These are phyloP conservation scores for Eudorina sp. DNA, from an alignment of 139 green algal genomes.

Conservation along the genomic window DNA sequence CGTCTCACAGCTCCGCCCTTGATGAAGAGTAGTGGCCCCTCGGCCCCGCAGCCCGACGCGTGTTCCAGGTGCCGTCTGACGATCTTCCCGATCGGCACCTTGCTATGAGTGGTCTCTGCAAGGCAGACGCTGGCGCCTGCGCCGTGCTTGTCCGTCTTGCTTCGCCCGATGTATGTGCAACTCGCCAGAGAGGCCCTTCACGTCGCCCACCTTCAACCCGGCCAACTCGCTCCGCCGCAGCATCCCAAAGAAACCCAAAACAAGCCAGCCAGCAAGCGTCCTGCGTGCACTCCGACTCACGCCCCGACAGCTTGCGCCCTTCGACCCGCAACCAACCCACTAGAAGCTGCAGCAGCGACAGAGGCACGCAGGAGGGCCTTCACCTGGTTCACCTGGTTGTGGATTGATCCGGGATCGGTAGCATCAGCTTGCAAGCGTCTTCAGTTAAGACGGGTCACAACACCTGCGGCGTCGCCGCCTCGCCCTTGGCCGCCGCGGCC, in stretches of 20 bases:
- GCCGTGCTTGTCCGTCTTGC: not conserved
- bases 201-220: not conserved
- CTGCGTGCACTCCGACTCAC: not conserved
- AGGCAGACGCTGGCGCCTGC: not conserved
- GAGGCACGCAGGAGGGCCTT: not conserved
- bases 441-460: too few relatives aligned
- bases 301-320: not conserved
- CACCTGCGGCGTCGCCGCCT: too few relatives aligned
- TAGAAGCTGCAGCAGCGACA: not conserved
- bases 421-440: too few relatives aligned
- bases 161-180: not conserved
- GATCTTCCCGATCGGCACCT: not conserved
- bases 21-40: not conserved
- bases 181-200: not conserved
- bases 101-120: not conserved
- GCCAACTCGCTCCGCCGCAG: conserved; percentile 12
- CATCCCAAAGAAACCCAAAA: conserved; percentile 3
- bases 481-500: too few relatives aligned
- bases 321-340: not conserved
- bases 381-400: not conserved
- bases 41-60: not conserved
- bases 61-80: not conserved
- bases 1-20: not conserved
- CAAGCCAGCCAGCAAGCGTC: conserved; percentile 3
- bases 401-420: not conserved